A percentile compares a stretch with the other conserved stretches of the same genome.
Conservation (phyloP, 768 basidiomycete genomes). For the Leccinum imitatum region DNA sequence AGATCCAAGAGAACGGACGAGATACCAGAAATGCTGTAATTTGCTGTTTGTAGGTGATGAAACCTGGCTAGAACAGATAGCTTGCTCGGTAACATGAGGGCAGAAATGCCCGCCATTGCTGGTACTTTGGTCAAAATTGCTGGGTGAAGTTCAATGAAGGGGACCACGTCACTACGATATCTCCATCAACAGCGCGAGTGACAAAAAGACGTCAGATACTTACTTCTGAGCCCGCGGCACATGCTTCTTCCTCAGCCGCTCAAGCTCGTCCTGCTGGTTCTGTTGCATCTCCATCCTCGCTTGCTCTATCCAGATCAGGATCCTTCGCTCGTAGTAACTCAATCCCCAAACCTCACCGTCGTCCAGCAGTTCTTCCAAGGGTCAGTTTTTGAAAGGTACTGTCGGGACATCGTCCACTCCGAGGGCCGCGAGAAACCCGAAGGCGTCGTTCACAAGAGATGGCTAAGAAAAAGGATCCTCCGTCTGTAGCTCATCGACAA, state of each 20-base stretch:
- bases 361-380: slow-evolving; percentile 37
- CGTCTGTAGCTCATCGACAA: not conserved
- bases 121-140: too few species aligned
- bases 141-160: too few species aligned
- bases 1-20: too few species aligned
- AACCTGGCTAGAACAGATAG: too few species aligned
- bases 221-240: slow-evolving; percentile 1
- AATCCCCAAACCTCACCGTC: slow-evolving; percentile 52
- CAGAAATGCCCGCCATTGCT: too few species aligned
- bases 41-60: too few species aligned
- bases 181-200: too few species aligned
- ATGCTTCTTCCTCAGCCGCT: slow-evolving; percentile 39
- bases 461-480: not conserved
- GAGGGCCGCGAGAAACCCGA: slow-evolving; percentile 38
- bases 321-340: slow-evolving; percentile 48
- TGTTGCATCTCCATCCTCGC: slow-evolving; percentile 35
- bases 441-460: slow-evolving; percentile 27
- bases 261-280: slow-evolving; percentile 41
- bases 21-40: too few species aligned
- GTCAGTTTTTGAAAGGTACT: slow-evolving; percentile 38
- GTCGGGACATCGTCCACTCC: slow-evolving; percentile 38
- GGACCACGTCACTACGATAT: too few species aligned
- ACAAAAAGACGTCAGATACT: too few species aligned
- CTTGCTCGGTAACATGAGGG: too few species aligned
- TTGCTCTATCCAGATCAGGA: slow-evolving; percentile 49